These are phyloP conservation scores for Penicillium coffeae DNA, from an alignment of 495 filamentous ascomycete species.

Conservation along the genomic window DNA sequence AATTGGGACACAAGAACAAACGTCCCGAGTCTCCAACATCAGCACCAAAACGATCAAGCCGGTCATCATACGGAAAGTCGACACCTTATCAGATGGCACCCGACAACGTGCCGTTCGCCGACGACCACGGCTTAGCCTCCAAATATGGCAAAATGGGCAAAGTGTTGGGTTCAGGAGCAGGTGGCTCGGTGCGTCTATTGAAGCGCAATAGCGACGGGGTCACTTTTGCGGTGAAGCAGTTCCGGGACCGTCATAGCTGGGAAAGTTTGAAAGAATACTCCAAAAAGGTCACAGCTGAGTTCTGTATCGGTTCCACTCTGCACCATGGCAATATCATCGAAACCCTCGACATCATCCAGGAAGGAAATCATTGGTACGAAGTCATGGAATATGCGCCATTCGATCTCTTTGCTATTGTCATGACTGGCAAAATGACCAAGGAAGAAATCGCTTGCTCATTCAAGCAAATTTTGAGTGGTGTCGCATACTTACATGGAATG, in stretches of 20 bases:
- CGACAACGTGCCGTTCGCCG: constrained; percentile 79
- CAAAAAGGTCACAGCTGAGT: constrained; percentile 99
- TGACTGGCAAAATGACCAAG: constrained; percentile 96
- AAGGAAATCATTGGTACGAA: constrained; percentile 94
- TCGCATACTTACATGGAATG: constrained; percentile 97
- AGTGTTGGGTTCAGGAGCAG: constrained; percentile 89
- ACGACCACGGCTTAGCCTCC: constrained; percentile 84
- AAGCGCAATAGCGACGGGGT: constrained; percentile 84
- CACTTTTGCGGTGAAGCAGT: constrained; percentile 97
- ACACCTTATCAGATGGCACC: constrained; percentile 55
- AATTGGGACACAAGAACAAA: constrained; percentile 64
- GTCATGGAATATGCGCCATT: constrained; percentile 99
- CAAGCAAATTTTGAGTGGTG: constrained; percentile 89
- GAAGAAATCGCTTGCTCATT: constrained; percentile 89
- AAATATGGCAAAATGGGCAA: constrained; percentile 96
- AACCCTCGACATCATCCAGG: constrained; percentile 93
- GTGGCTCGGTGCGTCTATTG: constrained; percentile 91
- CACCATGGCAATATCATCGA: constrained; percentile 99
- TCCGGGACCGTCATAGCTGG: constrained; percentile 87
- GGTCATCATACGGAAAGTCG: constrained; percentile 49
- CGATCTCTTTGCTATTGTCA: constrained; percentile 96
- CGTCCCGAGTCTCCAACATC: constrained; percentile 57
- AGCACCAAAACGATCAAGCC: constrained; percentile 36
- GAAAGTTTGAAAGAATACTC: constrained; percentile 92
- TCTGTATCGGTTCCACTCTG: constrained; percentile 94